Conservation (phyloP, 1,139 yeast species). For the Debaryomyces nepalensis region DNA sequence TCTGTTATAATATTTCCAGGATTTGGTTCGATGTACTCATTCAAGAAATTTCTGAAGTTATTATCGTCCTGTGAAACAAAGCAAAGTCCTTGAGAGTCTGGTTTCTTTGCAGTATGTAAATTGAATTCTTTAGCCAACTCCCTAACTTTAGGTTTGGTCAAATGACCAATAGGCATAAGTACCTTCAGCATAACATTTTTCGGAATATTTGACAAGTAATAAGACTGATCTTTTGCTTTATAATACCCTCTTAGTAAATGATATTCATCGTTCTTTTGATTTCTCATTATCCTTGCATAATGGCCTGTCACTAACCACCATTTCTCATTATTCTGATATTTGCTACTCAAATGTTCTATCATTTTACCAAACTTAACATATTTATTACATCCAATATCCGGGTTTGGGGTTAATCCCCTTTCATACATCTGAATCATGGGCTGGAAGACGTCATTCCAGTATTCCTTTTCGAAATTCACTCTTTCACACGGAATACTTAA, state of each 20-base stretch:
- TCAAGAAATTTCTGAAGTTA: conserved; percentile 75
- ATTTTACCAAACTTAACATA: conserved; percentile 86
- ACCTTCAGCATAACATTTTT: conserved; percentile 50
- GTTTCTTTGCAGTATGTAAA: conserved; percentile 73
- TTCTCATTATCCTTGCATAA: conserved; percentile 66
- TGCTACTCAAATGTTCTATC: conserved; percentile 53
- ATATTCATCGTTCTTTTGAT: conserved; percentile 30
- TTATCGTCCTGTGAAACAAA: conserved; percentile 78
- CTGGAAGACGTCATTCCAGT: conserved; percentile 89
- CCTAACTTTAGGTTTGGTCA: conserved; percentile 75
- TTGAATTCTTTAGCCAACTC: conserved; percentile 57
- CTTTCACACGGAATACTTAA: conserved; percentile 72
- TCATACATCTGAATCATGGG: conserved; percentile 84
- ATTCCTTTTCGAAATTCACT: conserved; percentile 85
- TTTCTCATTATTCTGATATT: conserved; percentile 27
- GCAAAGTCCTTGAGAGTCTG: conserved; percentile 94
- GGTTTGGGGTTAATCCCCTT: conserved; percentile 87
- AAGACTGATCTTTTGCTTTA: conserved; percentile 82
- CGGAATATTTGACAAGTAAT: conserved; percentile 76
- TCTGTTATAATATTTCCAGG: conserved; percentile 81
- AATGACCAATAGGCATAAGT: conserved; percentile 80
- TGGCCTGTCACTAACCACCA: conserved; percentile 98
- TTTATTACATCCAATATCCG: conserved; percentile 87
- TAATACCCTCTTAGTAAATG: conserved; percentile 66
- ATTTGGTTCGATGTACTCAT: conserved; percentile 70